Conservation (phyloP, 2,329 filamentous ascomycete genomes). For the Trichocomaceae sp. region DNA sequence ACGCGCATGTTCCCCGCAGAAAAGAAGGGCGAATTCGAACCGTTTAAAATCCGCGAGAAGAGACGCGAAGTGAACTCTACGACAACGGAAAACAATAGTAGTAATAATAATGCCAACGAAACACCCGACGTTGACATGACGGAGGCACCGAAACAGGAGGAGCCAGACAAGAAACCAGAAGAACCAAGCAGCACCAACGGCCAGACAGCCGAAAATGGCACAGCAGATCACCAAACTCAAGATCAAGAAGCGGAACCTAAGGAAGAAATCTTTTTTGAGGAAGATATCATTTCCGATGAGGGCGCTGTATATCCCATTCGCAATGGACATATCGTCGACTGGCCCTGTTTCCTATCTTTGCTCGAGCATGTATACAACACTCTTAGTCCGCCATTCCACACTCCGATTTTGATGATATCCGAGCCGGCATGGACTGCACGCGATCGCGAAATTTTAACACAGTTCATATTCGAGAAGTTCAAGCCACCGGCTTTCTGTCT, state of each 20-base stretch:
- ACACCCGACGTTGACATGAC: constrained; percentile 42
- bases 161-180: not conserved
- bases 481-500: constrained; percentile 87
- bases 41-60: constrained; percentile 65
- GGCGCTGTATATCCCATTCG: constrained; percentile 81
- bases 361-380: constrained; percentile 86
- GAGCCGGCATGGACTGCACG: constrained; percentile 85
- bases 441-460: constrained; percentile 79
- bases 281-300: constrained; percentile 80
- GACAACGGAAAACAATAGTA: constrained; percentile 14
- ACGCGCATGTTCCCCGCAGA: constrained; percentile 86
- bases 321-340: constrained; percentile 78
- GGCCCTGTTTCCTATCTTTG: constrained; percentile 88
- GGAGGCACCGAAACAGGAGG: constrained; percentile 27
- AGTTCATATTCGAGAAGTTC: constrained; percentile 96
- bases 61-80: constrained; percentile 23
- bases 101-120: constrained; percentile 20
- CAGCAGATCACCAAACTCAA: constrained; percentile 5
- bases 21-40: constrained; percentile 72
- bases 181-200: constrained; percentile 14
- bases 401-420: constrained; percentile 81
- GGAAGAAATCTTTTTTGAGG: constrained; percentile 63
- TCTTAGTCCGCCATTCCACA: constrained; percentile 87
- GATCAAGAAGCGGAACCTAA: constrained; percentile 21
- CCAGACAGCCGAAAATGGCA: not conserved